phyloP scores from a whole-genome alignment of 2,329 filamentous ascomycete species.

The Aureobasidium leucospermi region DNA sequence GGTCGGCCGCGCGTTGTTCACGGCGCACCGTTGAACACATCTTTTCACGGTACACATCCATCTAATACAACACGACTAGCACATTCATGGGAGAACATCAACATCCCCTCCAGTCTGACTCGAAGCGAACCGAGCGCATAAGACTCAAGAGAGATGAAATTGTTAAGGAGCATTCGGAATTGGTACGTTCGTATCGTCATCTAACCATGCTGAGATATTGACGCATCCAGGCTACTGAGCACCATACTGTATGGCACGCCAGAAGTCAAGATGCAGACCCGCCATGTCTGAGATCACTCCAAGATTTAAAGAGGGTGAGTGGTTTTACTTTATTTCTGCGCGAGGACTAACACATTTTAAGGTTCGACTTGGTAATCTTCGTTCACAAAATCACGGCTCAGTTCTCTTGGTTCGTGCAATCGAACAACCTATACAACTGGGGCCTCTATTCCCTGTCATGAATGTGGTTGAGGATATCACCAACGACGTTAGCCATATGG shows the following conservation, averaged over 20 bases:
- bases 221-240: neutral
- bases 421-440: neutral
- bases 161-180: neutral
- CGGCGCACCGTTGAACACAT: too few relatives aligned
- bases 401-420: neutral
- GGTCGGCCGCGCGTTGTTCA: too few relatives aligned
- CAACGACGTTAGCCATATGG: neutral
- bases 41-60: too few relatives aligned
- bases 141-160: neutral
- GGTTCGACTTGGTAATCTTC: neutral
- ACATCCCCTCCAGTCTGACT: too few relatives aligned
- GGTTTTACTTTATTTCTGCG: neutral
- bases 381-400: neutral
- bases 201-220: neutral
- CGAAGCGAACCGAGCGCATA: too few relatives aligned
- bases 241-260: neutral
- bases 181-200: neutral
- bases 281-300: neutral
- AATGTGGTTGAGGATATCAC: neutral
- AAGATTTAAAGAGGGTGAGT: neutral
- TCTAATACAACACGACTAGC: too few relatives aligned
- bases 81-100: too few relatives aligned
- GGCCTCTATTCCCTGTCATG: neutral
- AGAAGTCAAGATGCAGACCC: neutral
- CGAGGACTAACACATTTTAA: neutral